Conservation (phyloP, 768 basidiomycete genomes). For the Pulveroboletus sp. region DNA sequence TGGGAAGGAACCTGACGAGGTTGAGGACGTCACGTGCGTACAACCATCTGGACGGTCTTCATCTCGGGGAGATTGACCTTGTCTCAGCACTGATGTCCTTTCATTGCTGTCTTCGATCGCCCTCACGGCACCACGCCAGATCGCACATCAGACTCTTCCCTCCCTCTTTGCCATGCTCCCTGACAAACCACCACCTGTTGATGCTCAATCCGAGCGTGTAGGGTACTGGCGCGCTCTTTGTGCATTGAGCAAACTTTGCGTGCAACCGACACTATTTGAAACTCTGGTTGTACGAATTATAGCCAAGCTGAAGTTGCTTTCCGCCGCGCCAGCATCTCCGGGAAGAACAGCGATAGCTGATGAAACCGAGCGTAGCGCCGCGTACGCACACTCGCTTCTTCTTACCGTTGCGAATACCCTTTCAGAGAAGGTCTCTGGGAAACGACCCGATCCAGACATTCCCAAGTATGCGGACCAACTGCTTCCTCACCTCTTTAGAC, state of each 20-base stretch:
- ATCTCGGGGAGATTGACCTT: not conserved
- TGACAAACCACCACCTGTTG: constrained; percentile 52
- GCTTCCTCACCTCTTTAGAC: constrained; percentile 64
- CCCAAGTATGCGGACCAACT: constrained; percentile 76
- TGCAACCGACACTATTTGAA: constrained; percentile 77
- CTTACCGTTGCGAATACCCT: constrained; percentile 64
- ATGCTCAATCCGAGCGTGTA: constrained; percentile 52
- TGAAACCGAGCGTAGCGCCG: constrained; percentile 61
- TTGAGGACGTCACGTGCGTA: constrained; percentile 50
- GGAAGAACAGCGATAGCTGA: constrained; percentile 10
- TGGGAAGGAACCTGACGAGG: constrained; percentile 41
- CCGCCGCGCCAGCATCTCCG: constrained; percentile 31
- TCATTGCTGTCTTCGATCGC: constrained; percentile 64
- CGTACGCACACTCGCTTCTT: constrained; percentile 84
- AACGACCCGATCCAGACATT: constrained; percentile 62
- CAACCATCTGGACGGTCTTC: not conserved
- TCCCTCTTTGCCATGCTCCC: constrained; percentile 75
- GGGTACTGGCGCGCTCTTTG: constrained; percentile 65
- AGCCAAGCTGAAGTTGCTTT: constrained; percentile 72
- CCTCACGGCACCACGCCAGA: constrained; percentile 51
- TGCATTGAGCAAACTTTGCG: constrained; percentile 68
- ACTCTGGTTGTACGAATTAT: constrained; percentile 72
- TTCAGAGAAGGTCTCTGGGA: constrained; percentile 41
- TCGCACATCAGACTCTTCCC: constrained; percentile 76
- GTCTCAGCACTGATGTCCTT: constrained; percentile 52